A percentile compares a stretch with the other conserved stretches of the same genome.
Conservation (phyloP, 2,329 filamentous ascomycete genomes). For the Monilinia fructigena region DNA sequence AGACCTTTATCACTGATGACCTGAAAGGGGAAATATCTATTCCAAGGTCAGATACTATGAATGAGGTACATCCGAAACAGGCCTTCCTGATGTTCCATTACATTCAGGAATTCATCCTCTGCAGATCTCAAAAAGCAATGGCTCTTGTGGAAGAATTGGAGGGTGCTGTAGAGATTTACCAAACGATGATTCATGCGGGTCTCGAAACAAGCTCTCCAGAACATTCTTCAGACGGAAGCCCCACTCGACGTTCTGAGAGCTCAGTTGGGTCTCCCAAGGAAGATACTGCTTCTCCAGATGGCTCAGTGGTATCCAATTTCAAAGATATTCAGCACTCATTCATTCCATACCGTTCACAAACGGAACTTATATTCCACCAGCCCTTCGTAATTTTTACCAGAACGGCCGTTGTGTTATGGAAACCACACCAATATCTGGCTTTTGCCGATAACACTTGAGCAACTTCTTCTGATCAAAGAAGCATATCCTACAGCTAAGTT, state of each 20-base stretch:
- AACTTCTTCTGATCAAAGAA: constrained; percentile 86
- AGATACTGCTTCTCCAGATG: not conserved
- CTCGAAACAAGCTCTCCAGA: constrained; percentile 21
- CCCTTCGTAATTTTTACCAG: constrained; percentile 77
- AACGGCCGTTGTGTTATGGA: constrained; percentile 76
- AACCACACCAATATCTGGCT: constrained; percentile 93
- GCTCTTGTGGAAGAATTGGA: constrained; percentile 38
- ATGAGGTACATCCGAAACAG: constrained; percentile 40
- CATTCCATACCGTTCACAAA: constrained; percentile 86
- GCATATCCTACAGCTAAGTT: constrained; percentile 82
- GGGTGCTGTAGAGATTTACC: constrained; percentile 68
- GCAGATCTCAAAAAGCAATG: constrained; percentile 18
- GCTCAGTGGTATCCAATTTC: not conserved
- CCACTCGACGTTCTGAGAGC: constrained; percentile 54
- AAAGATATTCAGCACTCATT: constrained; percentile 47
- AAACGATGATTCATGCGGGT: constrained; percentile 43
- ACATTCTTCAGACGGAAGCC: constrained; percentile 28
- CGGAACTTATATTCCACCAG: constrained; percentile 86
- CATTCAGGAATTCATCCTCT: constrained; percentile 28
- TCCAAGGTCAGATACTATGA: constrained; percentile 62
- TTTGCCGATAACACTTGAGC: constrained; percentile 76
- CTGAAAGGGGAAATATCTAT: constrained; percentile 48
- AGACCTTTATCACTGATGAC: constrained; percentile 65
- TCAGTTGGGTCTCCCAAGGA: constrained; percentile 91
- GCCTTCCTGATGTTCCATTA: constrained; percentile 28